A percentile compares a stretch with the other conserved stretches of the same genome.
phyloP scores from a whole-genome alignment of 2,329 filamentous ascomycete genomes.

The Aspergillus persii region DNA sequence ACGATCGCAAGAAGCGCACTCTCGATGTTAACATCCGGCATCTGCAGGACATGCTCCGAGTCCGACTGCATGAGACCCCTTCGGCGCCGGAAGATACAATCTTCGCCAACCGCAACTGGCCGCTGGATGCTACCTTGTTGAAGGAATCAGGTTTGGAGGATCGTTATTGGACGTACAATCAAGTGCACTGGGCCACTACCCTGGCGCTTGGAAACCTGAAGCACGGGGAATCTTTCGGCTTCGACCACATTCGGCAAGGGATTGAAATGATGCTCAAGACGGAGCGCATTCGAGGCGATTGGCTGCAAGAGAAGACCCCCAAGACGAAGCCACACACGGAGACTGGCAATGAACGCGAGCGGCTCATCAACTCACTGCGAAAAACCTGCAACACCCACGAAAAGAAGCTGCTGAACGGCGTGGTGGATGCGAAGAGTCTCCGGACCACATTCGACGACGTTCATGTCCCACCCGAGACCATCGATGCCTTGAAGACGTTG shows the following conservation, averaged over 20 bases:
- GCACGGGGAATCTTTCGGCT: slow-evolving; percentile 39
- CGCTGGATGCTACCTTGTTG: slow-evolving; percentile 25
- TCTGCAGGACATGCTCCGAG: slow-evolving; percentile 60
- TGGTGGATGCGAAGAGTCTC: slow-evolving; percentile 78
- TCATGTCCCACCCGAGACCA: slow-evolving; percentile 75
- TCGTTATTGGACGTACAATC: slow-evolving; percentile 58
- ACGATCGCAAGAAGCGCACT: slow-evolving; percentile 50
- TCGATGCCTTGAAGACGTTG: slow-evolving; percentile 82
- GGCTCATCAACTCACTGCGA: slow-evolving; percentile 50
- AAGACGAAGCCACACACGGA: slow-evolving; percentile 28
- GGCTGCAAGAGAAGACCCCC: slow-evolving; percentile 34
- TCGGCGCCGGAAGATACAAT: slow-evolving; percentile 33
- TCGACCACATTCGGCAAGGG: slow-evolving; percentile 38
- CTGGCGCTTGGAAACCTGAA: slow-evolving; percentile 52
- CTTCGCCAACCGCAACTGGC: slow-evolving; percentile 30
- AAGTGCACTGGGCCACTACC: slow-evolving; percentile 60
- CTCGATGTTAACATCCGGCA: slow-evolving; percentile 63
- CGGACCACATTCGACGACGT: slow-evolving; percentile 85
- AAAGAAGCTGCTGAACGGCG: slow-evolving; percentile 74
- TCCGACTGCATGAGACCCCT: slow-evolving; percentile 34
- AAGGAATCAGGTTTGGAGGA: slow-evolving; percentile 46
- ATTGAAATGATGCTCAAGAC: slow-evolving; percentile 43
- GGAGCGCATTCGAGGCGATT: slow-evolving; percentile 37
- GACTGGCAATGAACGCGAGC: slow-evolving; percentile 35
- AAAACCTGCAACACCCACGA: slow-evolving; percentile 72